These are phyloP conservation scores for Tanacetum coccineum DNA, from an alignment of 129 eudicot genomes.

Conservation along the genomic window DNA sequence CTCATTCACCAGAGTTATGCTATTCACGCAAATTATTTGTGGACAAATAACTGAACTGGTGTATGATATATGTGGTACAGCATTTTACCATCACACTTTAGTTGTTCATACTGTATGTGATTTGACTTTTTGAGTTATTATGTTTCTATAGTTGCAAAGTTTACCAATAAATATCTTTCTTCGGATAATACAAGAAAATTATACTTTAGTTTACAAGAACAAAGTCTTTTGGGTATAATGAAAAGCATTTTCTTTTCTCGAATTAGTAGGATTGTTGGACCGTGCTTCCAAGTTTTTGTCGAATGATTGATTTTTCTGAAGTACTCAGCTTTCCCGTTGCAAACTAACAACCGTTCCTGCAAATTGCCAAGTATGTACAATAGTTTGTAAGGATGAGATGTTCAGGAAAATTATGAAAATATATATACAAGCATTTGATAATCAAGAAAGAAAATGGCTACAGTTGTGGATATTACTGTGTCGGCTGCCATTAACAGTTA, in stretches of 20 bases:
- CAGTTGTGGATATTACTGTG: conserved; percentile 57
- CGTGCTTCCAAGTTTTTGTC: not conserved
- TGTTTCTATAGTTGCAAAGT: not conserved
- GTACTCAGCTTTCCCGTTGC: not conserved
- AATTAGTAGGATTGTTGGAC: not conserved
- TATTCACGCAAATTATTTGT: too few relatives aligned
- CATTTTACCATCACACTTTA: not conserved
- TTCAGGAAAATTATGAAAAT: not conserved
- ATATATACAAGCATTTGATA: conserved; percentile 15
- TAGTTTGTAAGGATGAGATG: conserved; percentile 7
- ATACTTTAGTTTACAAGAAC: not conserved
- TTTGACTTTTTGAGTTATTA: not conserved
- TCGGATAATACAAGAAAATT: not conserved
- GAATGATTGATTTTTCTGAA: not conserved
- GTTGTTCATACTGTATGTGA: not conserved
- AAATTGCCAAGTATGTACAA: not conserved
- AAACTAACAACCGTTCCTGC: not conserved
- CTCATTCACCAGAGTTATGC: too few relatives aligned
- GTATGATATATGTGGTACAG: too few relatives aligned
- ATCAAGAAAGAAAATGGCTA: conserved; percentile 54
- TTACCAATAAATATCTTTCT: not conserved
- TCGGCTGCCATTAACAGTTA: conserved; percentile 76
- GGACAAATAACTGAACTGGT: too few relatives aligned
- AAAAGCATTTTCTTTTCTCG: not conserved
- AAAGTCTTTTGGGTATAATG: not conserved